Base-by-base conservation (phyloP, 352 stramenopile species). In the Globisporangium irregulare region DNA sequence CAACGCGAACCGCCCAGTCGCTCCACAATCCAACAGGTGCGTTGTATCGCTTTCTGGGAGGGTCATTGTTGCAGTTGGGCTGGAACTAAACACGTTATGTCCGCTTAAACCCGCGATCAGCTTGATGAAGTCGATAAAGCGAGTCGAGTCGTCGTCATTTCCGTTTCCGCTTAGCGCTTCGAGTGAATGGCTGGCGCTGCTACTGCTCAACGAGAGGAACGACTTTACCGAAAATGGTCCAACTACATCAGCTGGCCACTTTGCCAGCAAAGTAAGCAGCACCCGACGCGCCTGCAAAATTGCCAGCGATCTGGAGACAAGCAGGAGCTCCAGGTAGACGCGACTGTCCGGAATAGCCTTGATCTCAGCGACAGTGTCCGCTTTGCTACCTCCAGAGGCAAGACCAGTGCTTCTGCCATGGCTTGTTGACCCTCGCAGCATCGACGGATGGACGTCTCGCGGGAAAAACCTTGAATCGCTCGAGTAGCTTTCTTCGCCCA, bases 101-200 rank as follows among this genome's bases (percentile, higher is more conserved):
- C 80, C 82, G 61, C 79, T 92, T 34, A 90, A 78, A 18, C 87
- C 86, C 20, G 86, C 84, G 59, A 91, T 87, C 20, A 96, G 69
- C 70, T 94, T 95, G 62, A 96, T 77, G 65, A 96, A 95, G 50
- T 93, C 86, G 18, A 93, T 83, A 48, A 96, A 90, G 24, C 73
- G 73, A 22, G 78, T 73, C 6, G 77, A 71, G 57, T 87, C 70
- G 27, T 81, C 74, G 32, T 70, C 73, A n/a, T 67, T 76, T 46
- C n/a, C 56, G 50, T 34, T 18, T 12, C 14, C 27, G 54, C 54
- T 22, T 5, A 34, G 24, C 10, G 27, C 24, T 25, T 60, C 54
- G 29, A 60, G 20, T 15, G 54, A 43, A 34, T 20, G 54, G 9
- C 27, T 22, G 50, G 20, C 29, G 59, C 4, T 54, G 29, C 22